phyloP scores from a whole-genome alignment of 805 yeast genomes.

The Metschnikowia aberdeeniae region DNA sequence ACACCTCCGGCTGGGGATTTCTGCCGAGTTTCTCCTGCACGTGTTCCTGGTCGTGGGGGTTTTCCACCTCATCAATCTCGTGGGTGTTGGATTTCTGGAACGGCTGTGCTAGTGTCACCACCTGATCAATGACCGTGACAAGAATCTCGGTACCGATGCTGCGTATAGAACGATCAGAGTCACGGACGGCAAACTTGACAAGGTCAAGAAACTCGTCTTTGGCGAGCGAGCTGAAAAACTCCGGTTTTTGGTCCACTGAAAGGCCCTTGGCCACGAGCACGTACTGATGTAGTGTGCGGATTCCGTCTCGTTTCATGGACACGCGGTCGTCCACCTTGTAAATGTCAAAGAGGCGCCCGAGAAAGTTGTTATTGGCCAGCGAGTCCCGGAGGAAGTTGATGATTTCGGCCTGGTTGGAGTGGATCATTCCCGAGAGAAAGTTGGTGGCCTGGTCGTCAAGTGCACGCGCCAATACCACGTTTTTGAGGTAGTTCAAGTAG shows the following conservation, averaged over 20 bases:
- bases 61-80: constrained; percentile 24
- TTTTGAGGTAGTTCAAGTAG: constrained; percentile 75
- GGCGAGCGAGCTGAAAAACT: constrained; percentile 61
- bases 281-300: constrained; percentile 75
- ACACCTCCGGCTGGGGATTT: constrained; percentile 16
- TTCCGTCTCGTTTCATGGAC: constrained; percentile 55
- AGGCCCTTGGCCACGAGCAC: constrained; percentile 67
- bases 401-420: constrained; percentile 63
- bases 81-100: constrained; percentile 17
- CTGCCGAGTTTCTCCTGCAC: background rate
- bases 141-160: constrained; percentile 77
- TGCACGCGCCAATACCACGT: constrained; percentile 77
- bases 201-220: constrained; percentile 66
- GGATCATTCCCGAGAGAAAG: constrained; percentile 62
- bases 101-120: constrained; percentile 55
- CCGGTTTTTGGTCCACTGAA: constrained; percentile 57
- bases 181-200: constrained; percentile 66
- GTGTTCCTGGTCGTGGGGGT: constrained; percentile 7
- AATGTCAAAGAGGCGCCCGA: constrained; percentile 54
- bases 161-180: constrained; percentile 45
- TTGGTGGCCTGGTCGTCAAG: constrained; percentile 77
- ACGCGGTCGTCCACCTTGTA: constrained; percentile 34
- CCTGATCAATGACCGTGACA: constrained; percentile 79
- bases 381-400: constrained; percentile 54
- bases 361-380: constrained; percentile 38